A percentile compares a stretch with the other conserved stretches of the same genome.
These are phyloP conservation scores for Sporothrix brunneoviolacea DNA, from an alignment of 2,329 filamentous ascomycete species.

Conservation along the genomic window DNA sequence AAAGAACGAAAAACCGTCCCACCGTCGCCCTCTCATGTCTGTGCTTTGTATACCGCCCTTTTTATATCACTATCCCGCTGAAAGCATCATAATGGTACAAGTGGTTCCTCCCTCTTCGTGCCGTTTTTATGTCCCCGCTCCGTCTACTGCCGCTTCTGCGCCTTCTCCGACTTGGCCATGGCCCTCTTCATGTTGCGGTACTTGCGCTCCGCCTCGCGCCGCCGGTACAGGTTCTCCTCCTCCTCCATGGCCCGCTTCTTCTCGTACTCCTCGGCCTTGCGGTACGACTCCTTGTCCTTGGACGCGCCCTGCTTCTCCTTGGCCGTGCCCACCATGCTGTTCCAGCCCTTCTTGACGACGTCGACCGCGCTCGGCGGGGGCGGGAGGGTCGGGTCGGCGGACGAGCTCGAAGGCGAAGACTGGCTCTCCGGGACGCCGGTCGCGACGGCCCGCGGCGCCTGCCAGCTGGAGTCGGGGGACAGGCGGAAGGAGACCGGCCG, in stretches of 20 bases:
- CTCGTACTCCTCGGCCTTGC: conserved; percentile 24
- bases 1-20: too few relatives aligned
- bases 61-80: too few relatives aligned
- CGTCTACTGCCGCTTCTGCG: conserved; percentile 4
- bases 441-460: conserved; percentile 27
- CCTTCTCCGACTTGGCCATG: conserved; percentile 8
- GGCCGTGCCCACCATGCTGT: conserved; percentile 17
- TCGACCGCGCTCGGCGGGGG: conserved; percentile 15
- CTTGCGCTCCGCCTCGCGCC: conserved; percentile 19
- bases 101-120: neutral
- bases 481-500: conserved; percentile 11
- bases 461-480: conserved; percentile 21
- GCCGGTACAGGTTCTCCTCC: conserved; percentile 18
- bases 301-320: conserved; percentile 17
- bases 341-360: conserved; percentile 17
- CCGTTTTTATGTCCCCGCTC: too few relatives aligned
- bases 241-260: conserved; percentile 59
- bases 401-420: too few relatives aligned
- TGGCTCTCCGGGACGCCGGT: conserved; percentile 16
- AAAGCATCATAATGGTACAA: neutral
- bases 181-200: conserved; percentile 17
- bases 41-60: too few relatives aligned
- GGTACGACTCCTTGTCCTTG: conserved; percentile 11
- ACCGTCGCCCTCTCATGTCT: too few relatives aligned
- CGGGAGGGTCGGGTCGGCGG: conserved; percentile 5